Conservation (phyloP, 164 flowering plant genomes). For the Chloranthus sessilifolius region DNA sequence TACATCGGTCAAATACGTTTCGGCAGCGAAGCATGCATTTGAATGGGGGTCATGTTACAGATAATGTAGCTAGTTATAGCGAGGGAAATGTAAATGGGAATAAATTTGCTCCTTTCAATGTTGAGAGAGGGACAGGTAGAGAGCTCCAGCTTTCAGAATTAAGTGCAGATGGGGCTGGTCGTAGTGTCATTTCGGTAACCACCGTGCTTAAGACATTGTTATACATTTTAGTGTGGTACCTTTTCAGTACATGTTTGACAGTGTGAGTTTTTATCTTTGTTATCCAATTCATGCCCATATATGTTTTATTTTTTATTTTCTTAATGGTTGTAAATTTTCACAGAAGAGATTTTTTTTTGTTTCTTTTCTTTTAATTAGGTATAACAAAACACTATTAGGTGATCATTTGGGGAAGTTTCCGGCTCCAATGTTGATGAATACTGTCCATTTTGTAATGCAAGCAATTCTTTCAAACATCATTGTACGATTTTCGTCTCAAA, state of each 20-base stretch:
- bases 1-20: constrained; percentile 14
- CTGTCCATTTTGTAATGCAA: constrained; percentile 93
- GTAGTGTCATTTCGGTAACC: constrained; percentile 33
- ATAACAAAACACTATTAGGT: constrained; percentile 86
- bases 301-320: constrained; percentile 1
- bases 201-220: constrained; percentile 72
- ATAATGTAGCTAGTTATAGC: constrained; percentile 14
- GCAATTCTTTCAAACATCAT: constrained; percentile 78
- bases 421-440: constrained; percentile 96
- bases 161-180: constrained; percentile 19
- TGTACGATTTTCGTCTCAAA: constrained; percentile 63
- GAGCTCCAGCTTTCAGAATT: constrained; percentile 18
- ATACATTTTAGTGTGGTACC: constrained; percentile 81
- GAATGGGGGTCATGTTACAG: constrained; percentile 30
- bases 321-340: neutral
- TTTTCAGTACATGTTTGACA: constrained; percentile 83
- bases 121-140: constrained; percentile 37
- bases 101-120: constrained; percentile 52
- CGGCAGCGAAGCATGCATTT: constrained; percentile 30
- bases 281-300: neutral
- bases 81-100: constrained; percentile 26
- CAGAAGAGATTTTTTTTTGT: constrained; percentile 1
- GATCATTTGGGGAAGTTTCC: constrained; percentile 94
- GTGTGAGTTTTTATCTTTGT: constrained; percentile 49
- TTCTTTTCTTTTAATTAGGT: constrained; percentile 36